phyloP scores from a whole-genome alignment of 202 grass and related monocot species.

The Panicum virgatum region DNA sequence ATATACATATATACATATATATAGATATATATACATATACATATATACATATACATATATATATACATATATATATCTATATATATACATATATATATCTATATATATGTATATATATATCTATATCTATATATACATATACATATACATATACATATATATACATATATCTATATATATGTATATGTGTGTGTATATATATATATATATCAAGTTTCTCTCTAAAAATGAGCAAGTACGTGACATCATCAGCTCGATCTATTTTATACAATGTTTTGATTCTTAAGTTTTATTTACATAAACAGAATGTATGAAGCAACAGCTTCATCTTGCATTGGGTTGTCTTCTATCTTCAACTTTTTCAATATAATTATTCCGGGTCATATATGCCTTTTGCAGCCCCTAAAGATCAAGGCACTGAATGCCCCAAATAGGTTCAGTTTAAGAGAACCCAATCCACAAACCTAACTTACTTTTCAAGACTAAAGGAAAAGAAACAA shows the following conservation, averaged over 20 bases:
- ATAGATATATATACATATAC: too few species aligned
- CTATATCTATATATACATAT: too few species aligned
- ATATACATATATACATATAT: too few species aligned
- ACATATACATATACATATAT: too few species aligned
- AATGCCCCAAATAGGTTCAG: conserved; percentile 6
- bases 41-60: too few species aligned
- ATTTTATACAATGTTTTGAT: background rate
- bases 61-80: too few species aligned
- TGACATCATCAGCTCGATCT: background rate
- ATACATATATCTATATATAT: too few species aligned
- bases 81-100: too few species aligned
- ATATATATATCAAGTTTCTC: conserved; percentile 2
- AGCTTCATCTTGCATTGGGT: background rate
- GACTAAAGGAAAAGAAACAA: background rate
- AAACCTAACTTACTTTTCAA: conserved; percentile 35
- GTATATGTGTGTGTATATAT: too few species aligned
- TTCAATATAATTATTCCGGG: conserved; percentile 21
- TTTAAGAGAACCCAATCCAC: conserved; percentile 16
- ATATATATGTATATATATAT: too few species aligned
- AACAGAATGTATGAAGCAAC: background rate
- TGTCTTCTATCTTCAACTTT: background rate
- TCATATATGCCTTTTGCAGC: background rate
- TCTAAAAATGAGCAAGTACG: background rate
- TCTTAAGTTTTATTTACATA: background rate
- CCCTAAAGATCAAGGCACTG: conserved; percentile 16